These are phyloP conservation scores for Hirschioporus abietinus DNA, from an alignment of 768 basidiomycete species.

Conservation along the genomic window DNA sequence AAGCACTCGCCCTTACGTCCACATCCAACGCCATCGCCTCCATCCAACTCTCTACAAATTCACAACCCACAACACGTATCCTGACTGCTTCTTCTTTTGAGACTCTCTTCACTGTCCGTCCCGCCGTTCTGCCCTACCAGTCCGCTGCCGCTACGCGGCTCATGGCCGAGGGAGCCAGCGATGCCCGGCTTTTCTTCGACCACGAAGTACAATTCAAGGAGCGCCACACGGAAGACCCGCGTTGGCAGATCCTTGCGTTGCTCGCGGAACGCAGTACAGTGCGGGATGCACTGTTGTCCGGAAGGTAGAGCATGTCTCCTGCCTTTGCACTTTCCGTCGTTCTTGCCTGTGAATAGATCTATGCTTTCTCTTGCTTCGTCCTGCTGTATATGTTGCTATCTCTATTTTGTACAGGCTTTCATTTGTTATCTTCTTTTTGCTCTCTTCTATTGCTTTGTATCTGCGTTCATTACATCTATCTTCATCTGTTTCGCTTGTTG, in stretches of 20 bases:
- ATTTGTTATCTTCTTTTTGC: neutral
- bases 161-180: conserved; percentile 45
- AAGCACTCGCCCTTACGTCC: conserved; percentile 71
- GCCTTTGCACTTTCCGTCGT: neutral
- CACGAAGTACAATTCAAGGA: conserved; percentile 54
- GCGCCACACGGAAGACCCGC: conserved; percentile 59
- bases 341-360: neutral
- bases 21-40: conserved; percentile 74
- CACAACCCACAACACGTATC: conserved; percentile 33
- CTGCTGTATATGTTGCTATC: neutral
- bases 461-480: neutral
- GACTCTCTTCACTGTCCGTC: conserved; percentile 71
- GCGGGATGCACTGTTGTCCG: conserved; percentile 40
- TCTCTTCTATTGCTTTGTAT: neutral
- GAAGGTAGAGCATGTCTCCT: conserved; percentile 2
- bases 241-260: conserved; percentile 76
- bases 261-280: conserved; percentile 70
- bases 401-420: neutral
- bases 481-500: neutral
- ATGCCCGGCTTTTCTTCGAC: conserved; percentile 25
- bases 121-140: conserved; percentile 71
- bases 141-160: conserved; percentile 75
- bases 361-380: neutral
- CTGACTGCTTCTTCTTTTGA: conserved; percentile 70
- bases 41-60: conserved; percentile 53